Base-by-base conservation (phyloP, 78 protist genomes). In the Monocercomonoides exilis region DNA sequence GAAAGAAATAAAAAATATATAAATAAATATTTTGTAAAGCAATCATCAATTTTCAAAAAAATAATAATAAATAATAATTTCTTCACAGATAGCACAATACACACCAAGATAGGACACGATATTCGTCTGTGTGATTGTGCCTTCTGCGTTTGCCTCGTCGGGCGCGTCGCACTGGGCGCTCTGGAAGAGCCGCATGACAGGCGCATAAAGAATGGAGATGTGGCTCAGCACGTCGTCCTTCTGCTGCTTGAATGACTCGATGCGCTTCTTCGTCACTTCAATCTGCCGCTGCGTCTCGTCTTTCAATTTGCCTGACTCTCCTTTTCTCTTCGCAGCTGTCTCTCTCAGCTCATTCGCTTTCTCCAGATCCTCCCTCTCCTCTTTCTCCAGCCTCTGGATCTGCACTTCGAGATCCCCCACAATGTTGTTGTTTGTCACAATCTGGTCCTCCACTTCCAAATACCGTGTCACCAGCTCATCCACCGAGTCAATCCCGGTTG, bases 401-500 rank as follows among this genome's bases (percentile, higher is more conserved):
- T 81, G 64, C 2, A 3, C 77, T 29, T 35, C n/a, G 41, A 44
- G 64, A 35, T 84, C 86, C 2, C 36, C 2, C 43, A 84, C 2
- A 44, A 45, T 45, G 64, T 84, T 45, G 38, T 0, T 46, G 77
- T 6, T 45, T 6, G 63, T 38, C 44, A 43, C 91, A 32, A 45
- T n/a, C 46, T 77, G 42, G 85, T 93, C 97, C 90, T 95, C 97
- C 2, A 88, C 77, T 0, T 89, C 85, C 42, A 87, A 46, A 87
- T 91, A 92, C 21, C 81, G 33, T 36, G 43, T 3, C 41, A 92
- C 94, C 36, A 95, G 87, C 81, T 86, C 92, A 44, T 85, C 94
- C 43, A 93, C 87, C 63, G 87, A 89, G 3, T 43, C 0, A 43
- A 92, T 90, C 46, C 91, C 93, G 1, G 97, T 95, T 34, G 94